These are phyloP conservation scores for Ceratocystis variospora DNA, from an alignment of 2,329 filamentous ascomycete genomes.

Conservation along the genomic window DNA sequence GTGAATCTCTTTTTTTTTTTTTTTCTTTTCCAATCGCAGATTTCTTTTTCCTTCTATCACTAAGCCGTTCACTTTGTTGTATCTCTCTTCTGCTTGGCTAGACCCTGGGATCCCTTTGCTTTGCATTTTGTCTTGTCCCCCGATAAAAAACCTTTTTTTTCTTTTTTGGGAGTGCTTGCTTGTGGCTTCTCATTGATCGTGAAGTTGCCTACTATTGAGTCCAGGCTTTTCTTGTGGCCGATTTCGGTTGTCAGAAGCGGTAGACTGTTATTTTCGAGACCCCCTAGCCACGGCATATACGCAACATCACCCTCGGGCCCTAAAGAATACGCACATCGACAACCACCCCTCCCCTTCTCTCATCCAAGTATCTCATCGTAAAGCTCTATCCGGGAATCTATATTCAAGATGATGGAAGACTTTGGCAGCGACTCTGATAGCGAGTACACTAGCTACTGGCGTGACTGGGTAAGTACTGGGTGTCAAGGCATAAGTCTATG, in stretches of 20 bases:
- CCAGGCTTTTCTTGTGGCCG: background rate
- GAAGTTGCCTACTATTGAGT: background rate
- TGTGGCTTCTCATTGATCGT: too few relatives aligned
- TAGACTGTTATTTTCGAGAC: background rate
- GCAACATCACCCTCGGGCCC: background rate
- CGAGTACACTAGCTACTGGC: constrained; percentile 98
- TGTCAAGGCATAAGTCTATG: too few relatives aligned
- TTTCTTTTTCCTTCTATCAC: background rate
- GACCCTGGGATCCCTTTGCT: background rate
- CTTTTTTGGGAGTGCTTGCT: too few relatives aligned
- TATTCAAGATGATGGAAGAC: constrained; percentile 64
- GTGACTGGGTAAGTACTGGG: constrained; percentile 74
- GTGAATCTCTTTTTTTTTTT: background rate
- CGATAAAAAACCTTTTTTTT: background rate
- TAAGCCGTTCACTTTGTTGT: background rate
- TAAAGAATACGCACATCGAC: background rate
- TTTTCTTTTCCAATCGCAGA: background rate
- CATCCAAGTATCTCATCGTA: background rate
- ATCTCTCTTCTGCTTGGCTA: background rate
- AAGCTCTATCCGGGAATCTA: background rate
- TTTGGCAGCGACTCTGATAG: constrained; percentile 96
- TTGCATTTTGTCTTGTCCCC: background rate
- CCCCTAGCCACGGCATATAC: background rate
- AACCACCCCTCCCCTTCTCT: background rate
- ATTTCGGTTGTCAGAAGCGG: background rate